Base-by-base conservation (phyloP, 352 stramenopile genomes). In the Phytophthora uliginosa region DNA sequence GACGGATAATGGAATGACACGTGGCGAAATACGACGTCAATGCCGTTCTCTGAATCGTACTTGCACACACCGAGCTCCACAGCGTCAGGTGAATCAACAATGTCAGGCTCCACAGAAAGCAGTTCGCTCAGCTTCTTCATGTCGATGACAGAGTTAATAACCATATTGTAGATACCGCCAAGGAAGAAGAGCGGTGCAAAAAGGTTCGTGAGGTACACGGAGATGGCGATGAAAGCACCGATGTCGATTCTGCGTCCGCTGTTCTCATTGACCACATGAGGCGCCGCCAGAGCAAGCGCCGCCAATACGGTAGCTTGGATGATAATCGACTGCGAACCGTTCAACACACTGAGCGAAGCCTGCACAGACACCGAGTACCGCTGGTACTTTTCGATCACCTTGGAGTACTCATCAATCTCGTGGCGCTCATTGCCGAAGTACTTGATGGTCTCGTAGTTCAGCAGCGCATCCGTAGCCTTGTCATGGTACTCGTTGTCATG, bases 371-470 rank as follows among this genome's bases (percentile, higher is more conserved):
- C 83, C 40, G 82, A 98, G 73, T 98, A 95, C 50, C 77, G 84
- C 82, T 99, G 97, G 79, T 98, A 99, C 56, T 94, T 94, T 54
- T 93, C 77, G 20, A 99, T 97, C 31, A 96, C 89, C 53, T 90
- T 87, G 48, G 89, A 86, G 81, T 99, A 99, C 59, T 93, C 76
- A 24, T 97, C 83, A 51, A 95, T 83, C 63, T 99, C 97, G 67
- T 98, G 98, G 12, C 85, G 76, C 74, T 99, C 97, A 53, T 97
- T 98, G 8, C 94, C 97, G 69, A 99, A 99, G 59, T 98, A 98
- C 77, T 99, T 99, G 67, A 99, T 98, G 7, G 96, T 99, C 80
- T 99, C 98, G 78, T 99, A 99, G 74, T 99, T 99, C 31, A 99
- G 85, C n/a, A 99, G 76, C 40, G 89, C 95, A 76, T 99, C 98